Evolutionary conservation across 1,284 basidiomycete genomes (phyloP), one percentile per base, ranked within the genome.

Genomic region (Pterulicium gracile): DNA sequence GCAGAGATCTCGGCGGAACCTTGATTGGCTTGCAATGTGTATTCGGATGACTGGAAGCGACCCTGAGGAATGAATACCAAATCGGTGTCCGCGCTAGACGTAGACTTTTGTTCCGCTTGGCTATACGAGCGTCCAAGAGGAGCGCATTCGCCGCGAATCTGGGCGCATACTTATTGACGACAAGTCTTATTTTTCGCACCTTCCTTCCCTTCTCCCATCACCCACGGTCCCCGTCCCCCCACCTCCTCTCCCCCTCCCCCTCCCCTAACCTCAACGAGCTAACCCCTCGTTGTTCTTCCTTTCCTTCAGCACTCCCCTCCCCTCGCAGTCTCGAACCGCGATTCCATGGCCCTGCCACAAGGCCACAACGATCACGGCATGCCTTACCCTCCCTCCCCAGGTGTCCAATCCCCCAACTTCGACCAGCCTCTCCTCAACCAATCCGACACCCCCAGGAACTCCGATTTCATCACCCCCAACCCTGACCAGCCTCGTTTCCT

Each of bases 401-500:
- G 24, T 12, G 15, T n/a, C 21, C 24, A 17, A 12, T 17, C 19
- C 13, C 24, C 20, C 43, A 22, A 15, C 43, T 27, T 24, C 15
- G 5, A 17, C 24, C 12, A 15, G 15, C 21, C 15, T 3, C 22
- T 14, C 15, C 43, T 44, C 43, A 27, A 17, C 14, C 7, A 36
- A n/a, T 13, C 15, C 43, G 23, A 32, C 4, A 15, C 7, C n/a
- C 19, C 5, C 20, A 24, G 18, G 44, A 52, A 1, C 24, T 51
- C 24, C 51, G 50, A 41, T 12, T 45, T 46, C 45, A 24, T 54
- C 52, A 17, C 50, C 47, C 10, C 42, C 45, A 2, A 24, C 51
- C 18, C n/a, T 52, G 27, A 32, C 10, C 27, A 32, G n/a, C 27
- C 27, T 7, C 7, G 27, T 7, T 32, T 32, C 27, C 7, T 32